Evolutionary conservation across 495 filamentous ascomycete genomes (phyloP).

Genomic region (Copromyces sp.): DNA sequence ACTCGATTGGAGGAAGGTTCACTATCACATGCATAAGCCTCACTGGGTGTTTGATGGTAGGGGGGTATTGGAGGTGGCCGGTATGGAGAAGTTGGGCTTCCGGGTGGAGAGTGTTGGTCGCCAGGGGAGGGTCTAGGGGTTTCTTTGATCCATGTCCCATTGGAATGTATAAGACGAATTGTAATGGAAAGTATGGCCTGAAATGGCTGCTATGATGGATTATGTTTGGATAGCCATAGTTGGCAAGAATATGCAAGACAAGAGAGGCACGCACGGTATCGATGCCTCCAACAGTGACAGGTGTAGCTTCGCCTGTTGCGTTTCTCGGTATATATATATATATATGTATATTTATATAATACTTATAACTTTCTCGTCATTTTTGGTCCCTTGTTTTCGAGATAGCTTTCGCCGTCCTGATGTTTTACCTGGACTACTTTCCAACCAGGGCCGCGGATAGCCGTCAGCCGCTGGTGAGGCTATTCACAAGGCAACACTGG

Average conservation of each 20-base stretch:
- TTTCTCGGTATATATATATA: background rate
- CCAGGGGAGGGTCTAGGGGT: constrained; percentile 2
- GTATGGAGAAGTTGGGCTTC: constrained; percentile 49
- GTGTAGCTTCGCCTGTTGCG: background rate
- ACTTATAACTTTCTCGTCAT: background rate
- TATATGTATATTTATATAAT: background rate
- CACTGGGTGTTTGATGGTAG: constrained; percentile 62
- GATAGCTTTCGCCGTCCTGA: background rate
- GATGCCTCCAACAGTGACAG: background rate
- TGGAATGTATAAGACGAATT: background rate
- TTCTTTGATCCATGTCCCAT: background rate
- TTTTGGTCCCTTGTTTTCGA: background rate
- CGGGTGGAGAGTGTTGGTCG: constrained; percentile 42
- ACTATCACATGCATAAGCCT: constrained; percentile 50
- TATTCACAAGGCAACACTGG: background rate
- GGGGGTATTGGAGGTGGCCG: constrained; percentile 46
- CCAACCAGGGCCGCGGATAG: background rate
- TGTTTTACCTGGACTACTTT: background rate
- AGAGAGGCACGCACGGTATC: background rate
- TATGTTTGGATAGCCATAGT: background rate
- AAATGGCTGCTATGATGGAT: background rate
- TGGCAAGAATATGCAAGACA: background rate
- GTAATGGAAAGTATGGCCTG: background rate
- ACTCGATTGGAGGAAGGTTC: constrained; percentile 44
- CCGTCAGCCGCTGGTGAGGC: background rate